phyloP scores from a whole-genome alignment of 345 rosid genomes.

The Orychophragmus violaceus region DNA sequence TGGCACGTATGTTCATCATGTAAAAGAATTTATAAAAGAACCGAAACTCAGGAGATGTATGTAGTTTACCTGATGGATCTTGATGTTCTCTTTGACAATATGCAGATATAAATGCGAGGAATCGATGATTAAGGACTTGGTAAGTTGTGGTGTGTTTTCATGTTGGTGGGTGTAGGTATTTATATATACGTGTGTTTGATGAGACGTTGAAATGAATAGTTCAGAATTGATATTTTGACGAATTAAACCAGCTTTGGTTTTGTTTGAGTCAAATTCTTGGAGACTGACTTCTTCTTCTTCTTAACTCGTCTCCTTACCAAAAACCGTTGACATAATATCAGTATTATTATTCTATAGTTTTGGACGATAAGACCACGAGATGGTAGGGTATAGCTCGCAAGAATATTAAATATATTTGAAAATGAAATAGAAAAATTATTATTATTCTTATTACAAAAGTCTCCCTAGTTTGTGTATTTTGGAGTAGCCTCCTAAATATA shows the following conservation, averaged over 20 bases:
- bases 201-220: conserved; percentile 27
- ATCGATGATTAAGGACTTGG: conserved; percentile 1
- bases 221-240: conserved; percentile 2
- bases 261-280: conserved; percentile 18
- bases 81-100: conserved; percentile 3
- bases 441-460: neutral
- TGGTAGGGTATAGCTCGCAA: conserved; percentile 26
- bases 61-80: conserved; percentile 24
- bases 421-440: neutral
- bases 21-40: neutral
- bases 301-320: conserved; percentile 8
- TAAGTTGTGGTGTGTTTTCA: conserved; percentile 16
- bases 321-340: conserved; percentile 29
- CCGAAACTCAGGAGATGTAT: neutral
- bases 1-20: neutral
- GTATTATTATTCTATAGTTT: conserved; percentile 1
- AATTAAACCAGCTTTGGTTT: conserved; percentile 13
- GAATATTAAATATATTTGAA: conserved; percentile 7
- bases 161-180: conserved; percentile 25
- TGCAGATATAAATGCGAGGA: neutral
- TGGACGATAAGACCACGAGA: conserved; percentile 17
- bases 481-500: neutral
- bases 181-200: conserved; percentile 12
- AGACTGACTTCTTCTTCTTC: conserved; percentile 30
- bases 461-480: conserved; percentile 13